Base-by-base conservation (phyloP, 106 monocot species). In the Apostasia shenzhenica region DNA sequence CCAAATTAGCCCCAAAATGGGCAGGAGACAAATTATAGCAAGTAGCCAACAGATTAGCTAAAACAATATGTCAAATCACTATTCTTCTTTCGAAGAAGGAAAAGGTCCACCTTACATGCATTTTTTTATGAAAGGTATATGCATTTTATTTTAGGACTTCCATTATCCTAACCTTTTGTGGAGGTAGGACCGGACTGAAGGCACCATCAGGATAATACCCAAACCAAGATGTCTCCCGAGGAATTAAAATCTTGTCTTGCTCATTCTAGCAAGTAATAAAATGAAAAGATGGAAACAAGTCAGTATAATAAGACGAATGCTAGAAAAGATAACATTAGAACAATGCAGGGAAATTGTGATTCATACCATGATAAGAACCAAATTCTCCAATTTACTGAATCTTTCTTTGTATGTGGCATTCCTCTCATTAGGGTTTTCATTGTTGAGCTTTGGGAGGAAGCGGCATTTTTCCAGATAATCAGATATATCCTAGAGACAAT, bases 151-250 rank as follows among this genome's bases (percentile, higher is more conserved):
- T 26, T 26, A 26, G 26, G 26, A 26, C 26, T 26, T 26, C 26
- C 26, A 58, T 5, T 5, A 63, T 37, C 40, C 41, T 69, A 74
- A 97, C 97, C 87, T 99, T 75, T 53, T 87, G 76, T 49, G 97
- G 78, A 63, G 89, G 73, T 59, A 99, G 67, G 69, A 99, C 59
- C 57, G 81, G 80, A 54, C 48, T 68, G 41, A 99, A 99, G 41
- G 85, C 77, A 40, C 87, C 97, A 81, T 99, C 87, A n/a, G 89
- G 82, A 61, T 84, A 99, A 78, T 81, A 97, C 69, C 97, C 97
- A 73, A 97, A 97, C 97, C 97, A 97, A 55, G 97, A 79, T 50
- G 97, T 90, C 70, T 99, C 97, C 49, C 84, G 82, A 57, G 97
- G 97, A 70, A 92, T 83, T 79, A 99, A 70, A n/a, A 99, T 83